Base-by-base conservation (phyloP, 2,329 filamentous ascomycete genomes). In the Incumbomyces delicatus region DNA sequence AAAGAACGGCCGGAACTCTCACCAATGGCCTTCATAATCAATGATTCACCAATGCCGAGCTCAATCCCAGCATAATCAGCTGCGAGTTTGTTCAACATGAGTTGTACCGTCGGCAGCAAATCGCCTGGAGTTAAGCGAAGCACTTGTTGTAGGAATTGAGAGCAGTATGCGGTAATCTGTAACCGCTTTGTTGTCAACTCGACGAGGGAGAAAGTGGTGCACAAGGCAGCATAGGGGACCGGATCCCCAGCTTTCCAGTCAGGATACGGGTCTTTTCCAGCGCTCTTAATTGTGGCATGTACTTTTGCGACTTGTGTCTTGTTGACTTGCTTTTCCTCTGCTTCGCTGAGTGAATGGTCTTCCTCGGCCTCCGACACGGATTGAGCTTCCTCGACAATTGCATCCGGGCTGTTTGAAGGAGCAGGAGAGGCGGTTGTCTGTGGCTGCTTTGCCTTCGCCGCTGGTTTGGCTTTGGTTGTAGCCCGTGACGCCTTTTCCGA, bases 1-100 rank as follows among this genome's bases (percentile, higher is more conserved):
- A 95, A 67, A 59, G 81, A 94, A 50, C 92, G 81, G 8, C 92
- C 92, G 0, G 92, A 98, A 27, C 83, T 85, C 68, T 96, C 90
- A 10, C 90, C 90, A 60, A 98, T 94, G 4, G 92, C 87, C 65
- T 96, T 98, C 89, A 96, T 96, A 59, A 98, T 95, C 22, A 98
- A 68, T 1, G 90, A 96, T 67, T 98, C 92, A 47, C 92, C 92
- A 57, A 98, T 98, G n/a, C 92, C 92, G 27, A 98, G 75, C 66
- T 98, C 92, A 52, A 98, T 89, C 16, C 92, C 92, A 36, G 89
- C 84, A 63, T 95, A 98, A 61, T 98, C 92, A 2, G 92, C 90
- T 2, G 92, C 92, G 20, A 98, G 78, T 64, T 96, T 96, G 68
- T 95, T 95, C 65, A 95, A 86, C 92, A 98, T 96, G 27, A 98